Base-by-base conservation (phyloP, 441 rosid species). In the Adansonia grandidieri region DNA sequence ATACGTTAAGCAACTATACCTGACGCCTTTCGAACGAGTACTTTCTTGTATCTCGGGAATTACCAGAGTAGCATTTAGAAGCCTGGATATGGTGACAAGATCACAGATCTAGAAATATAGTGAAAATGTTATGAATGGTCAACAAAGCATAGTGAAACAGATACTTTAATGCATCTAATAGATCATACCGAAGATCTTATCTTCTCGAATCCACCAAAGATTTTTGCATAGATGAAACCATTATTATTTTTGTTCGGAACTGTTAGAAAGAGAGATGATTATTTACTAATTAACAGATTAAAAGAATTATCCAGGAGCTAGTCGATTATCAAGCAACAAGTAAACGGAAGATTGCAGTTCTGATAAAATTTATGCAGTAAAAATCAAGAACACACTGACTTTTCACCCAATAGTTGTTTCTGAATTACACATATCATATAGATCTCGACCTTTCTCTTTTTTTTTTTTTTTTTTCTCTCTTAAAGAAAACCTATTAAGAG, bases 81-180 rank as follows among this genome's bases (percentile, higher is more conserved):
- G 99, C 95, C 99, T 95, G 92, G 99, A 89, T 90, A 97, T 91
- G 88, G 95, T 88, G 89, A 97, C 99, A 93, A 97, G 98, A 93
- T 97, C 99, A 91, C 98, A 95, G 85, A 97, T 92, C 99, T 97
- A 94, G 89, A 93, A 91, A 88, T 87, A 88, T 86, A 88, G 85
- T 87, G 90, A 83, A 90, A 82, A 88, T 6, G 91, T 91, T 86
- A 91, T 79, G 85, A 86, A 82, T 81, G 82, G 79, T 78, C 85
- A 15, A 74, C 53, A 84, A 77, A 65, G 82, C 76, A 80, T 57
- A 65, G 51, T 72, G 37, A 40, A 53, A 67, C n/a, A n/a, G n/a
- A n/a, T n/a, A 80, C 17, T 75, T 32, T 51, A 71, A 47, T 17
- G 44, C 62, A 77, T 76, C 53, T 72, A 79, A 75, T 20, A 73